Base-by-base conservation (phyloP, 805 yeast species). In the Saccharomycopsis capsularis region DNA sequence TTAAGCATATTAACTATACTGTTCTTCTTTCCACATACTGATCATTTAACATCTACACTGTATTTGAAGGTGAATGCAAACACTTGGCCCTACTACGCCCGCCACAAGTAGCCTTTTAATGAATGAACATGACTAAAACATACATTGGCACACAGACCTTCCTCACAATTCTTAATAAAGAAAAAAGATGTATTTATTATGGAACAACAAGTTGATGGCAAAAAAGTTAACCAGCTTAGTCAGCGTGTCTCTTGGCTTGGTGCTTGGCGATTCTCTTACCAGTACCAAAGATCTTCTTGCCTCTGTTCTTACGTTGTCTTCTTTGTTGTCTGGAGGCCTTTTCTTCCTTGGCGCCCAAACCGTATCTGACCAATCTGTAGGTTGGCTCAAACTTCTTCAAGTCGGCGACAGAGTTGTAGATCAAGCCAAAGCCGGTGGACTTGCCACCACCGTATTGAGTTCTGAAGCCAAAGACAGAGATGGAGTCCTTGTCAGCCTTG, bases 301-400 rank as follows among this genome's bases (percentile, higher is more conserved):
- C 96, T 82, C 97, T 89, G 95, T 93, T 93, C 90, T 93, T 91
- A 89, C 85, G 88, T 82, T 91, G 98, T 78, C 93, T 93, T 83
- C 99, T 88, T 82, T 93, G 99, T 81, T 90, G 96, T 89, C 98
- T 90, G 67, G 97, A 88, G 66, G 96, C 79, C 81, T 88, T 89
- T 76, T 91, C 97, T 68, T 84, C 90, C 83, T 87, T 89, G 65
- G 78, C 78, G 70, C 95, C 97, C 71, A 90, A 81, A 69, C 98
- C 98, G 81, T 87, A 85, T 85, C 99, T 90, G 66, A 93, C 95
- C 70, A 88, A 87, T 79, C 99, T 90, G 95, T 93, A 93, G 63
- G 88, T 70, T 78, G 99, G 99, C 81, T 93, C 99, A 74, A 93
- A 91, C 76, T 82, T 90, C 85, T 90, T 87, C 70, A 96, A 91